phyloP scores from a whole-genome alignment of 345 rosid genomes.

The Erucastrum elatum region DNA sequence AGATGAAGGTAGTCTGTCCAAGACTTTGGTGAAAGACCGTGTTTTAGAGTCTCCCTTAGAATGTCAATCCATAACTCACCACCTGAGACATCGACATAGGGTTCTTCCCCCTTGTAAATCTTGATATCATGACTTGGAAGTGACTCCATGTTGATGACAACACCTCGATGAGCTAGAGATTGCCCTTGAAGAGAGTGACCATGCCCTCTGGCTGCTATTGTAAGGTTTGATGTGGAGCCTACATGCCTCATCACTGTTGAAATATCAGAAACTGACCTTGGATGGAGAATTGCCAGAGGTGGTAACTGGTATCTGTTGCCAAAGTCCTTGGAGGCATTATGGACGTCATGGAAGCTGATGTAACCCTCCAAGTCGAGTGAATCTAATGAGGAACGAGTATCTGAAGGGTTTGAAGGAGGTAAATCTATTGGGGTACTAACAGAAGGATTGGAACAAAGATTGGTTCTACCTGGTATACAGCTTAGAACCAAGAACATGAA shows the following conservation, averaged over 20 bases:
- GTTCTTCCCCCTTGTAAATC: slow-evolving; percentile 48
- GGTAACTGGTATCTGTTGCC: slow-evolving; percentile 67
- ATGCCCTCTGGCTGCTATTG: slow-evolving; percentile 91
- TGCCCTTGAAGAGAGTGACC: slow-evolving; percentile 98
- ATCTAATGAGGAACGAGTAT: slow-evolving; percentile 40
- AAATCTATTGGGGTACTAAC: slow-evolving; percentile 35
- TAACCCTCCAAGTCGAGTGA: slow-evolving; percentile 62
- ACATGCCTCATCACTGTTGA: slow-evolving; percentile 58
- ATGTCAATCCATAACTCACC: slow-evolving; percentile 89
- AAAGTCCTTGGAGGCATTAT: slow-evolving; percentile 78
- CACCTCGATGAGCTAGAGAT: slow-evolving; percentile 75
- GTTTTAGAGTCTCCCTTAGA: slow-evolving; percentile 73
- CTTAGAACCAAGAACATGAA: slow-evolving; percentile 59
- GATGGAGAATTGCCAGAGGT: slow-evolving; percentile 75
- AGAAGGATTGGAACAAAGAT: slow-evolving; percentile 50
- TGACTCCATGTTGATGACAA: slow-evolving; percentile 84
- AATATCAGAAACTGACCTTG: slow-evolving; percentile 81
- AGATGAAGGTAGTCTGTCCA: slow-evolving; percentile 99
- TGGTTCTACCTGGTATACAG: slow-evolving; percentile 52
- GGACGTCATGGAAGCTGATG: slow-evolving; percentile 54
- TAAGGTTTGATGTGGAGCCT: slow-evolving; percentile 63
- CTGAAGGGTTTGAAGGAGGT: slow-evolving; percentile 40
- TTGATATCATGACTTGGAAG: slow-evolving; percentile 38
- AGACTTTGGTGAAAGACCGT: slow-evolving; percentile 83
- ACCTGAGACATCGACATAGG: slow-evolving; percentile 86